Base-by-base conservation (phyloP, 306 rosid genomes). In the Prunus salicina region DNA sequence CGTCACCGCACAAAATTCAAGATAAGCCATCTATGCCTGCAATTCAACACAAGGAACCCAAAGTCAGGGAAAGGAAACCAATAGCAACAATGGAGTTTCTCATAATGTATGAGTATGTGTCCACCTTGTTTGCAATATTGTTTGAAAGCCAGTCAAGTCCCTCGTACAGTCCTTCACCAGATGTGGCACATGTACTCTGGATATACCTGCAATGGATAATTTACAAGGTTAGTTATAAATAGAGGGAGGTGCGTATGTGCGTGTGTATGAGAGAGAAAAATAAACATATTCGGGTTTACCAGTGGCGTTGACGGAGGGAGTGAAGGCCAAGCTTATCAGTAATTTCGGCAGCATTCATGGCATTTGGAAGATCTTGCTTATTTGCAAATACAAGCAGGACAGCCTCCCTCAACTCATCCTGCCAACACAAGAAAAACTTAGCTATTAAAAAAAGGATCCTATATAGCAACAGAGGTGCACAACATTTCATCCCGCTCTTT, bases 291-390 rank as follows among this genome's bases (percentile, higher is more conserved):
- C 19, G 8, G 55, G 19, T 45, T 82, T 84, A 91, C 97, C 97
- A 91, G 88, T 91, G 97, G 67, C 97, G 97, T 80, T 91, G 97
- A 67, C 96, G 96, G 65, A 90, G 96, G 4, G 96, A 88, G 84
- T 91, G 93, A 78, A 91, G 96, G 43, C 96, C 96, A 22, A 91
- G 96, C 87, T 91, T 91, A 76, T 91, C 96, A 51, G 96, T 90
- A 45, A 90, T 90, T 82, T 90, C 96, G n/a, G 96, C 96, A 75
- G 96, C 93, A 85, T 91, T 91, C 97, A 89, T 89, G 81, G 97
- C 97, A 82, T 91, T 91, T 41, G 97, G 97, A 82, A 91, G 97
- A 91, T 91, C 97, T 86, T 91, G 97, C 76, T 91, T 91, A 85
- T 91, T 91, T 16, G 95, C 97, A 75, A 91, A 91, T 75, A 91